Evolutionary conservation across 1,139 yeast species (phyloP).

Genomic region (Trichomonascaceae sp.): DNA sequence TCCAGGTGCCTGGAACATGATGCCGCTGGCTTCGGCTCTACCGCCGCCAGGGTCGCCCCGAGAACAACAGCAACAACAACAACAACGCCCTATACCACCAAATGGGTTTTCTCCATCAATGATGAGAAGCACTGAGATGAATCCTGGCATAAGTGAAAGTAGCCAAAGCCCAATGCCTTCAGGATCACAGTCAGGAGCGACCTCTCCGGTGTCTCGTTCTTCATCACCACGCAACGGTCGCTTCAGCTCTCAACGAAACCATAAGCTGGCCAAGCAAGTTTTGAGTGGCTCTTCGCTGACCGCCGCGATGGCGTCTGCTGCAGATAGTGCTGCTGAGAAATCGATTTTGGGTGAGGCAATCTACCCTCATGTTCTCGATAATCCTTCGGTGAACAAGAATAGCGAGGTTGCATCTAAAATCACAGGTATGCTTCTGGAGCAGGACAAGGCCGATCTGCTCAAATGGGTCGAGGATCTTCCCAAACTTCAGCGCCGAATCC

Average conservation of each 20-base stretch:
- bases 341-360: conserved; percentile 88
- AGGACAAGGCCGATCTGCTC: conserved; percentile 74
- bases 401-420: conserved; percentile 87
- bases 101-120: background rate
- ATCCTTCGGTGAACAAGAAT: conserved; percentile 63
- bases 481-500: conserved; percentile 70
- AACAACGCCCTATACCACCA: conserved; percentile 3
- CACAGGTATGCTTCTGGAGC: conserved; percentile 90
- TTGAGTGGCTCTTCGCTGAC: conserved; percentile 16
- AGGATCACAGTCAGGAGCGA: conserved; percentile 1
- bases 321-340: conserved; percentile 61
- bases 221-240: conserved; percentile 4
- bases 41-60: conserved; percentile 29
- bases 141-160: conserved; percentile 43
- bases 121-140: conserved; percentile 31
- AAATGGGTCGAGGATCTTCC: conserved; percentile 69
- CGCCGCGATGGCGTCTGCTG: conserved; percentile 24
- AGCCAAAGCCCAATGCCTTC: conserved; percentile 32
- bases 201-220: conserved; percentile 1
- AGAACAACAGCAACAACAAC: conserved; percentile 29
- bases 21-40: conserved; percentile 1
- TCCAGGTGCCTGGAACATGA: conserved; percentile 2
- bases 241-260: conserved; percentile 20
- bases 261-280: too few species aligned
- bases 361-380: conserved; percentile 73